These are phyloP conservation scores for Neurospora sp. DNA, from an alignment of 2,329 filamentous ascomycete genomes.

Conservation along the genomic window DNA sequence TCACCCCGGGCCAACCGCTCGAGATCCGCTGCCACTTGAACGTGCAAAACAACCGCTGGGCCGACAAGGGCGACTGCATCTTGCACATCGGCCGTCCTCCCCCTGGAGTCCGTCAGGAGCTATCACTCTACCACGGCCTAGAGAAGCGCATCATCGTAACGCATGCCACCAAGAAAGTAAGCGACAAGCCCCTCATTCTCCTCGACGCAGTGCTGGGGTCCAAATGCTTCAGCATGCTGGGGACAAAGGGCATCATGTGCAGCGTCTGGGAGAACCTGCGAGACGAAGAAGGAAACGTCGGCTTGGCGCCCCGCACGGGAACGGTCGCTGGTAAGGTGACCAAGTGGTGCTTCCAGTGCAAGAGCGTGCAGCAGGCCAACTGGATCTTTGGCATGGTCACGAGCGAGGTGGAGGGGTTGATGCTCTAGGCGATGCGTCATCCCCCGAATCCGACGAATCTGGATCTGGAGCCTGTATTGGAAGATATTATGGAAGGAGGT, in stretches of 20 bases:
- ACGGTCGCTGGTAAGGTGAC: slow-evolving; percentile 44
- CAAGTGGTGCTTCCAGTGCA: slow-evolving; percentile 56
- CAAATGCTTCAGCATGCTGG: slow-evolving; percentile 74
- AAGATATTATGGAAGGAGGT: background rate
- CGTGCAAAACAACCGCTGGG: slow-evolving; percentile 70
- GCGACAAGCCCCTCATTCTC: slow-evolving; percentile 48
- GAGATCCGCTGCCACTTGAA: slow-evolving; percentile 72
- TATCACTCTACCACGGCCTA: slow-evolving; percentile 51
- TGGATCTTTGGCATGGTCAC: slow-evolving; percentile 53
- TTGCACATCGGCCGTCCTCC: slow-evolving; percentile 75
- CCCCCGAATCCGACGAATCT: background rate
- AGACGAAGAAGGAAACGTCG: slow-evolving; percentile 47
- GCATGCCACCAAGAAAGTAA: slow-evolving; percentile 54
- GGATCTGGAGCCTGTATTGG: background rate
- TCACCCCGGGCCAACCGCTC: slow-evolving; percentile 16
- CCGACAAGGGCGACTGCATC: slow-evolving; percentile 76
- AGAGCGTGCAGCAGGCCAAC: slow-evolving; percentile 39
- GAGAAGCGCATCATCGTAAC: slow-evolving; percentile 81
- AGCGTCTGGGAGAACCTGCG: slow-evolving; percentile 76
- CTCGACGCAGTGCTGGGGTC: slow-evolving; percentile 80
- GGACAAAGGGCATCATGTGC: slow-evolving; percentile 76
- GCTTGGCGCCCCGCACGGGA: slow-evolving; percentile 40
- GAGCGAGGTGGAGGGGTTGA: slow-evolving; percentile 17
- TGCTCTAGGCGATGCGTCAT: slow-evolving; percentile 7
- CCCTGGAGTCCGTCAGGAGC: slow-evolving; percentile 47